A percentile compares a stretch with the other conserved stretches of the same genome.
Conservation (phyloP, 2,329 filamentous ascomycete species). For the Chrysoporthe cubensis region DNA sequence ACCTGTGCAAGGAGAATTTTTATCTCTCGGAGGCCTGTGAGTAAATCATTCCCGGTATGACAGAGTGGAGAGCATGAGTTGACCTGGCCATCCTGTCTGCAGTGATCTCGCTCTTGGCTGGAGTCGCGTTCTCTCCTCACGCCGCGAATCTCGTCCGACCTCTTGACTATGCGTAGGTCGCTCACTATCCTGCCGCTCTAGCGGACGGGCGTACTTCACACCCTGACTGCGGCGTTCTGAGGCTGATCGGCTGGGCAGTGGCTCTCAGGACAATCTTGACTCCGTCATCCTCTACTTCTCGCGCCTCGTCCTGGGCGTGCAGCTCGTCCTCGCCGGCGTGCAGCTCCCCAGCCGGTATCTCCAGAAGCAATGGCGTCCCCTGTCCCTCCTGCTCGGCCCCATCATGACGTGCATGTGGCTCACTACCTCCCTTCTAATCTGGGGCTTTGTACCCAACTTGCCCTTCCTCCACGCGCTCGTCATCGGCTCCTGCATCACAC, state of each 20-base stretch:
- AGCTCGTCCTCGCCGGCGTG: slow-evolving; percentile 85
- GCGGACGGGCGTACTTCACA: background rate
- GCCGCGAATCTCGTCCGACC: slow-evolving; percentile 77
- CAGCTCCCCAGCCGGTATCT: slow-evolving; percentile 86
- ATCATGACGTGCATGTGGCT: slow-evolving; percentile 90
- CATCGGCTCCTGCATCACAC: slow-evolving; percentile 85
- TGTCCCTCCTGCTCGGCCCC: slow-evolving; percentile 77
- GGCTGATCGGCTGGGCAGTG: slow-evolving; percentile 32
- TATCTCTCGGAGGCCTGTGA: slow-evolving; percentile 88
- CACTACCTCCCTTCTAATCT: slow-evolving; percentile 76
- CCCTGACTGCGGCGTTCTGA: background rate
- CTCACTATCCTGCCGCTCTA: background rate
- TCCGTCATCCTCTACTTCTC: slow-evolving; percentile 82
- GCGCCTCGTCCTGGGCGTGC: slow-evolving; percentile 84
- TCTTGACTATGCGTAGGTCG: slow-evolving; percentile 66
- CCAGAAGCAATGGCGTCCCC: slow-evolving; percentile 74
- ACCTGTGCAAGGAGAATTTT: slow-evolving; percentile 84
- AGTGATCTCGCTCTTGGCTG: slow-evolving; percentile 85
- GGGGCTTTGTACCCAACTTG: slow-evolving; percentile 72
- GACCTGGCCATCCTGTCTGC: slow-evolving; percentile 1
- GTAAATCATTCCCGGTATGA: slow-evolving; percentile 40
- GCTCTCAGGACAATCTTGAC: slow-evolving; percentile 62
- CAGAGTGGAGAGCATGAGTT: background rate
- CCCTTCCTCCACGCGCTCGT: slow-evolving; percentile 78
- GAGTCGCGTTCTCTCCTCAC: slow-evolving; percentile 77